phyloP scores from a whole-genome alignment of 2,329 filamentous ascomycete species.

The Eutypella sp. region DNA sequence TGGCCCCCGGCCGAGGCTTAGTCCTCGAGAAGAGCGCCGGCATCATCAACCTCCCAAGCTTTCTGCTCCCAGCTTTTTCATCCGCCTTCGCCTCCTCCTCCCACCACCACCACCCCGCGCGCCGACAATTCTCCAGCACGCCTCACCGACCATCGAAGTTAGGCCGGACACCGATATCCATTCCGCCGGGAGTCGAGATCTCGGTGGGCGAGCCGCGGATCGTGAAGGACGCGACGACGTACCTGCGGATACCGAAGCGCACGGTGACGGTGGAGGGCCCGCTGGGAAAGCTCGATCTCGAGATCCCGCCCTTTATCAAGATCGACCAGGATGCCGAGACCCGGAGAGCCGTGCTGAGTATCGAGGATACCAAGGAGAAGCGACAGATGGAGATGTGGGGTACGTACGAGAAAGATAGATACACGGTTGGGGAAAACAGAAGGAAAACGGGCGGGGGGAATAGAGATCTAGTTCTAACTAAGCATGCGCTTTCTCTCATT shows the following conservation, averaged over 20 bases:
- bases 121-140: constrained; percentile 67
- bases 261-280: constrained; percentile 76
- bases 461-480: neutral
- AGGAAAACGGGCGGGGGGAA: too few relatives aligned
- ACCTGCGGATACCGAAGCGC: constrained; percentile 57
- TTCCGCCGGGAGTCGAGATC: constrained; percentile 81
- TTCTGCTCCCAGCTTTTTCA: constrained; percentile 70
- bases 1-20: constrained; percentile 58
- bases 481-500: constrained; percentile 9
- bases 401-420: constrained; percentile 31
- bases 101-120: constrained; percentile 21
- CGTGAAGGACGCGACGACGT: constrained; percentile 52
- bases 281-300: constrained; percentile 70
- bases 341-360: constrained; percentile 61
- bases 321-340: constrained; percentile 62
- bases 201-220: constrained; percentile 58
- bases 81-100: constrained; percentile 21
- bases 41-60: constrained; percentile 57
- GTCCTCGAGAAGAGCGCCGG: constrained; percentile 51
- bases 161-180: constrained; percentile 71
- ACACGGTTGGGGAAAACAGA: too few relatives aligned
- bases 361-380: constrained; percentile 63
- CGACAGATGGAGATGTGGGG: constrained; percentile 96
- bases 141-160: constrained; percentile 70
- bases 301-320: constrained; percentile 73